A percentile compares a stretch with the other conserved stretches of the same genome.
phyloP scores from a whole-genome alignment of 2,329 filamentous ascomycete genomes.

The Diaporthe ampelina region DNA sequence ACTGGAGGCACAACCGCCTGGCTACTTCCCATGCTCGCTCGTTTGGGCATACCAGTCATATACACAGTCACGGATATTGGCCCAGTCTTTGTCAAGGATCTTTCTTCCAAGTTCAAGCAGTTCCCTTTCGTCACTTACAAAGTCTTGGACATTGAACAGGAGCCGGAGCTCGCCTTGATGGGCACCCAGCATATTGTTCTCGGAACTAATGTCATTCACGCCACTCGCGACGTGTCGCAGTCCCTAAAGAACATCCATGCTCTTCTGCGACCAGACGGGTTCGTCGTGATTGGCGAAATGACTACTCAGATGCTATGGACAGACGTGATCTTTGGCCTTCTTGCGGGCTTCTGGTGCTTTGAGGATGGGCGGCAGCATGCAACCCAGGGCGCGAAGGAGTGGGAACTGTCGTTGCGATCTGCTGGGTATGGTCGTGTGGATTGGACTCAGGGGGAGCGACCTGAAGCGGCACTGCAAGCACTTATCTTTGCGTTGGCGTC shows the following conservation, averaged over 20 bases:
- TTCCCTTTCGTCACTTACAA: slow-evolving; percentile 12
- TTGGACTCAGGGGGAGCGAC: slow-evolving; percentile 10
- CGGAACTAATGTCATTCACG: slow-evolving; percentile 11
- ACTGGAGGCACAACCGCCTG: slow-evolving; percentile 12
- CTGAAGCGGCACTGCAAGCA: slow-evolving; percentile 10
- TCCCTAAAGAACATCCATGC: neutral
- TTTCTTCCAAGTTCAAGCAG: neutral
- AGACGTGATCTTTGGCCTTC: slow-evolving; percentile 16
- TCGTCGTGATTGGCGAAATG: slow-evolving; percentile 12
- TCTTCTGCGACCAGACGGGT: slow-evolving; percentile 11
- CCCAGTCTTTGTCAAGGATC: slow-evolving; percentile 12
- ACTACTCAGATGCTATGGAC: slow-evolving; percentile 20
- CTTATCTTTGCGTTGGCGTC: neutral
- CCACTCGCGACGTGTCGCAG: neutral
- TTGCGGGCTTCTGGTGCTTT: slow-evolving; percentile 17
- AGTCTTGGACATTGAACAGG: slow-evolving; percentile 21
- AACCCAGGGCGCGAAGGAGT: neutral
- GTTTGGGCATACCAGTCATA: slow-evolving; percentile 1
- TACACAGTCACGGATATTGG: slow-evolving; percentile 17
- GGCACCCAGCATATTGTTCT: slow-evolving; percentile 8
- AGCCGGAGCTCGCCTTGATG: neutral
- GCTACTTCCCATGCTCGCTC: slow-evolving; percentile 27
- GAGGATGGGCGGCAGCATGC: slow-evolving; percentile 14
- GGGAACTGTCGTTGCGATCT: slow-evolving; percentile 9
- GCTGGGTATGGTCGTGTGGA: slow-evolving; percentile 18